Evolutionary conservation across 345 rosid species (phyloP).

Genomic region (Cardiospermum halicacabum): DNA sequence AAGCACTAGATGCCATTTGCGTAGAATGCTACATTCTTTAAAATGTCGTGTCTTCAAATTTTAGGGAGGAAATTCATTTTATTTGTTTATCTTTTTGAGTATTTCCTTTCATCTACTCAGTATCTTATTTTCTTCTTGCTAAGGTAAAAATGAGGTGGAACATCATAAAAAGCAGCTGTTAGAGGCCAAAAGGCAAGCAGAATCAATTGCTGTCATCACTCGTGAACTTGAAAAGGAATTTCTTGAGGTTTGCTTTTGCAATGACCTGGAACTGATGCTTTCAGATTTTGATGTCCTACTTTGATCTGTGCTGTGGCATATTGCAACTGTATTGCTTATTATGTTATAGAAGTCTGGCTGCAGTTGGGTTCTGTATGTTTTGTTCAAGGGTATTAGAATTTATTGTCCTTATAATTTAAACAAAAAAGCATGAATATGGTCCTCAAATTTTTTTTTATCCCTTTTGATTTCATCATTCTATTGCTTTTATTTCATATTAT

Average conservation of each 20-base stretch:
- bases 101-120: neutral
- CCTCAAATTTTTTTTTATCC: constrained; percentile 1
- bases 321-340: neutral
- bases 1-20: neutral
- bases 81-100: neutral
- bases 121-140: constrained; percentile 11
- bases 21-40: neutral
- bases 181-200: constrained; percentile 77
- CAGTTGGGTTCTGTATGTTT: neutral
- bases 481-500: neutral
- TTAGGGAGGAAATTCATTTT: neutral
- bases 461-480: neutral
- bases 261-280: neutral
- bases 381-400: neutral
- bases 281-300: neutral
- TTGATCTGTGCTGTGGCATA: neutral
- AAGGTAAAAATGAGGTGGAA: constrained; percentile 69
- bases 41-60: neutral
- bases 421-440: neutral
- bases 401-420: neutral
- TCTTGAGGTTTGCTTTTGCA: constrained; percentile 48
- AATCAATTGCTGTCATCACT: constrained; percentile 68
- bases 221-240: constrained; percentile 74
- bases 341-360: neutral
- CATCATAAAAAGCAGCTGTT: constrained; percentile 39